phyloP scores from a whole-genome alignment of 2,329 filamentous ascomycete genomes.

The Sarocladium strictum region DNA sequence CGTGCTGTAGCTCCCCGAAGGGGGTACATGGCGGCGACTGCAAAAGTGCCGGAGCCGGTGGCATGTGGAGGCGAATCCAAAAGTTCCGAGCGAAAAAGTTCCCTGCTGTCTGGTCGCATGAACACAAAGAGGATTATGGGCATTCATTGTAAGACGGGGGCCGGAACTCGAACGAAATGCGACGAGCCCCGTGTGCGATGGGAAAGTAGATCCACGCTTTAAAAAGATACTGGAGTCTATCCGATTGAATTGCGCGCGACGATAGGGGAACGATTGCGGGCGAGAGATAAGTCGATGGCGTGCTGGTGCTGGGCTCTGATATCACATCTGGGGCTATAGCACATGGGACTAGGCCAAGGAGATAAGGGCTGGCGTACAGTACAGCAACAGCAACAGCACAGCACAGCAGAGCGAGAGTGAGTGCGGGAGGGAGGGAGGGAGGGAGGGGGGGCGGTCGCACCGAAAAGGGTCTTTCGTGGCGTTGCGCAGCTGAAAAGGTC shows the following conservation, averaged over 20 bases:
- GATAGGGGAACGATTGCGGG: no score
- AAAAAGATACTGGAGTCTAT: no score
- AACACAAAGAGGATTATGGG: no score
- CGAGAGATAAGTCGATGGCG: not conserved
- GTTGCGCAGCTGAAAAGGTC: not conserved
- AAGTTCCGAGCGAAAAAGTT: constrained; percentile 5
- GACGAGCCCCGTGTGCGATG: no score
- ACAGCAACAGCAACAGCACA: not conserved
- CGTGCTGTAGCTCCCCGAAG: not conserved
- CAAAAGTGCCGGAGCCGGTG: constrained; percentile 7
- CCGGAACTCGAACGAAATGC: no score
- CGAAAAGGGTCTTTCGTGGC: constrained; percentile 1
- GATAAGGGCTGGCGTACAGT: not conserved
- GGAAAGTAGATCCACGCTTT: no score
- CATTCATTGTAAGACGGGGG: not conserved
- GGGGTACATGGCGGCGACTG: not conserved
- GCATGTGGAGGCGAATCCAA: constrained; percentile 8
- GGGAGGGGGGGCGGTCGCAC: not conserved
- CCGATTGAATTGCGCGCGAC: no score
- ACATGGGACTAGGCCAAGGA: not conserved
- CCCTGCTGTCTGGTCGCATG: not conserved
- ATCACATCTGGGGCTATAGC: not conserved
- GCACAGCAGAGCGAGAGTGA: not conserved
- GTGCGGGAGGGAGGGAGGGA: not conserved
- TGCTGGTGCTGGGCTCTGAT: not conserved